Conservation (phyloP, 495 filamentous ascomycete genomes). For the Lineolata rhizophorae region DNA sequence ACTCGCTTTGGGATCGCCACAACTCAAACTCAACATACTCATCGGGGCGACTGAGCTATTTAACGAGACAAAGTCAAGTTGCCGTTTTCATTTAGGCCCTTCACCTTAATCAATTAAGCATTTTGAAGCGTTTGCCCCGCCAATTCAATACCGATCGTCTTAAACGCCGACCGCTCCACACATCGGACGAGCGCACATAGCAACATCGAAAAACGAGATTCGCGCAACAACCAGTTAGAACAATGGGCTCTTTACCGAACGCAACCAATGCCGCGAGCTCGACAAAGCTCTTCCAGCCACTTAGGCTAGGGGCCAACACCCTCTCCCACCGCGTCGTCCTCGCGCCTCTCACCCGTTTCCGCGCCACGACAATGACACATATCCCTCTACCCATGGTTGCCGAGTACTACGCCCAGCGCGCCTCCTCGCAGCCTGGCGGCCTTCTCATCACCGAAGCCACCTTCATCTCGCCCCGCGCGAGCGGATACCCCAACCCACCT, state of each 20-base stretch:
- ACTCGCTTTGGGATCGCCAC: too few species aligned
- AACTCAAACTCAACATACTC: too few species aligned
- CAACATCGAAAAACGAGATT: too few species aligned
- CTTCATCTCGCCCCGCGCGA: conserved; percentile 32
- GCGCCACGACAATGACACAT: conserved; percentile 22
- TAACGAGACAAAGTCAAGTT: too few species aligned
- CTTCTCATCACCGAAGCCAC: conserved; percentile 45
- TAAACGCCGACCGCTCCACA: too few species aligned
- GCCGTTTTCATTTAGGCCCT: too few species aligned
- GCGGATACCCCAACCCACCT: conserved; percentile 31
- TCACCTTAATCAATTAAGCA: too few species aligned
- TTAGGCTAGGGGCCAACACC: conserved; percentile 5
- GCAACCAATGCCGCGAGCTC: neutral
- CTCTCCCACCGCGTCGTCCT: conserved; percentile 16
- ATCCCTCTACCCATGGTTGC: conserved; percentile 19
- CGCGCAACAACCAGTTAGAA: too few species aligned
- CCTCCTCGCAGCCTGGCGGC: conserved; percentile 33
- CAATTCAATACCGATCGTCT: too few species aligned
- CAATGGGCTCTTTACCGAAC: neutral
- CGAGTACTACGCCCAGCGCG: conserved; percentile 42
- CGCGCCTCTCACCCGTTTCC: conserved; percentile 23
- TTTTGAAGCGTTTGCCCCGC: too few species aligned
- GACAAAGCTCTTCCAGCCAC: conserved; percentile 7
- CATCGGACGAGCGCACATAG: too few species aligned
- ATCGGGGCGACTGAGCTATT: too few species aligned